These are phyloP conservation scores for Diaporthe humulicola DNA, from an alignment of 2,329 filamentous ascomycete species.

Conservation along the genomic window DNA sequence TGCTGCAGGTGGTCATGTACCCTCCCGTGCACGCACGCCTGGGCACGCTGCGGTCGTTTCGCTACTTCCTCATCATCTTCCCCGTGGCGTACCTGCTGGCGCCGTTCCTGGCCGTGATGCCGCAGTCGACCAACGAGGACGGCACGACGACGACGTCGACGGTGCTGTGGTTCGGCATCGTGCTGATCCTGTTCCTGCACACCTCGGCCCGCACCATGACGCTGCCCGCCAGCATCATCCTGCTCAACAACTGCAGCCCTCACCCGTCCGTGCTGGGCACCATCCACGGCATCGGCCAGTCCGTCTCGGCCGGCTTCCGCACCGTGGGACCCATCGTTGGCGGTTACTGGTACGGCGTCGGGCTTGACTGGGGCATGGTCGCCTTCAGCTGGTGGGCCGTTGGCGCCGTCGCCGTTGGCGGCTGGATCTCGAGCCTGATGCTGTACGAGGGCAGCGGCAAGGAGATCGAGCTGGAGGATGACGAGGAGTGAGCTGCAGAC, in stretches of 20 bases:
- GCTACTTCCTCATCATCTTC: constrained; percentile 75
- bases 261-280: constrained; percentile 70
- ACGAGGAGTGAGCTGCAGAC: constrained; percentile 49
- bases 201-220: constrained; percentile 81
- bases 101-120: constrained; percentile 75
- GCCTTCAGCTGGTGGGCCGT: constrained; percentile 63
- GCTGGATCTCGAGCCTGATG: constrained; percentile 69
- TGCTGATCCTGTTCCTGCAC: constrained; percentile 74
- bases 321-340: constrained; percentile 65
- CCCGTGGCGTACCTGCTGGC: constrained; percentile 76
- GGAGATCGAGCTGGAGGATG: constrained; percentile 67
- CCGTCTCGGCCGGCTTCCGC: constrained; percentile 62
- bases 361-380: constrained; percentile 60
- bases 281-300: constrained; percentile 67
- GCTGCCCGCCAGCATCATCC: constrained; percentile 68
- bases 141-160: constrained; percentile 34
- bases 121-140: constrained; percentile 46
- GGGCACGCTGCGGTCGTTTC: constrained; percentile 77
- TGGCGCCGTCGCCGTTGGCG: constrained; percentile 65
- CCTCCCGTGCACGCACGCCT: constrained; percentile 73
- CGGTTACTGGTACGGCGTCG: constrained; percentile 61
- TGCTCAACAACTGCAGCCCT: constrained; percentile 72
- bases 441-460: constrained; percentile 76
- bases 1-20: constrained; percentile 78
- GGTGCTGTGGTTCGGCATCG: constrained; percentile 68